phyloP scores from a whole-genome alignment of 2,329 filamentous ascomycete species.

The Endothia cerciana region DNA sequence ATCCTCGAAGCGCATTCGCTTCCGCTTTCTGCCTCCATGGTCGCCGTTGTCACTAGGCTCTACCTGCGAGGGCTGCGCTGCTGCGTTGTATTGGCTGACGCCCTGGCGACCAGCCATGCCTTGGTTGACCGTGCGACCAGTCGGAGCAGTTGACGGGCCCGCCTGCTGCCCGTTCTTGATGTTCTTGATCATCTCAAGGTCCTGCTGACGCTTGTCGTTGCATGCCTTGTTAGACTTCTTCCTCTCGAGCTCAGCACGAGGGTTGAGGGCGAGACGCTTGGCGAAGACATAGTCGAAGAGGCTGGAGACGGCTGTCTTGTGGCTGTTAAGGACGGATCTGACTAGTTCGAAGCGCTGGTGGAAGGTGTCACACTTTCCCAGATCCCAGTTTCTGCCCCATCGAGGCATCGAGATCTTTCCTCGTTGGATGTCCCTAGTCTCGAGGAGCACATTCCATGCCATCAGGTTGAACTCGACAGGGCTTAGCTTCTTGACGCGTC shows the following conservation, averaged over 20 bases:
- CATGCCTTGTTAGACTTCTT: constrained; percentile 10
- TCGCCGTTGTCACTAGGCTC: background rate
- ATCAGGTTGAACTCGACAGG: constrained; percentile 14
- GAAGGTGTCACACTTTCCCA: background rate
- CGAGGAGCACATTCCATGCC: constrained; percentile 14
- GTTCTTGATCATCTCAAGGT: background rate
- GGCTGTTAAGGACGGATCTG: background rate
- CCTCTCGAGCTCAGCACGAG: background rate
- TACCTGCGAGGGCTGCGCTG: background rate
- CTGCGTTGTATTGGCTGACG: too few relatives aligned
- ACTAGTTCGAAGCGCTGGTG: constrained; percentile 1
- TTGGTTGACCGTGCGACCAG: background rate
- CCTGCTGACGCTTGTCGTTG: constrained; percentile 1
- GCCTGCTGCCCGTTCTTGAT: background rate
- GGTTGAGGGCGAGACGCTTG: constrained; percentile 8
- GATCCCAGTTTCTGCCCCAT: constrained; percentile 4
- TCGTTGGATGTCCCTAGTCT: constrained; percentile 6
- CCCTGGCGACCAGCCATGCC: too few relatives aligned
- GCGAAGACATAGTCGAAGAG: constrained; percentile 9
- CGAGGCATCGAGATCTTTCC: constrained; percentile 9
- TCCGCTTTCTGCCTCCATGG: background rate
- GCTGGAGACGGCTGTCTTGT: constrained; percentile 6
- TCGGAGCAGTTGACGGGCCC: background rate
- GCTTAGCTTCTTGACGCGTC: constrained; percentile 1
- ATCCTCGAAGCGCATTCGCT: background rate